Evolutionary conservation across 2,329 filamentous ascomycete genomes (phyloP).

Genomic region (Sarocladium brachiariae): DNA sequence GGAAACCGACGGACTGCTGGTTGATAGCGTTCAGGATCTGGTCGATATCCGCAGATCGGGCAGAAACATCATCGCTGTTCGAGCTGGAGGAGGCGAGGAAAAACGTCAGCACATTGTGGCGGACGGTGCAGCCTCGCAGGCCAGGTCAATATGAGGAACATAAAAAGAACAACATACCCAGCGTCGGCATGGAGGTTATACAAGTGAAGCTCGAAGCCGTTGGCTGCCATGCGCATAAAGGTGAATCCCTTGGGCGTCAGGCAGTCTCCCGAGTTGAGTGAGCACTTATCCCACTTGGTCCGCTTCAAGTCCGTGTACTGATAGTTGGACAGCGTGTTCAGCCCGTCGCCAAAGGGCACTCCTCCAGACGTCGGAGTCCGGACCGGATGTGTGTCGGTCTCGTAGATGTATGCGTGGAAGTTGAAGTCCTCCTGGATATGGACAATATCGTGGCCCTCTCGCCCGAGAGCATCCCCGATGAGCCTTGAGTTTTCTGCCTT

Average conservation of each 20-base stretch:
- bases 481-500: conserved; percentile 49
- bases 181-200: conserved; percentile 65
- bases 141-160: neutral
- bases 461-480: conserved; percentile 50
- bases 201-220: conserved; percentile 51
- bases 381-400: conserved; percentile 50
- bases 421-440: conserved; percentile 66
- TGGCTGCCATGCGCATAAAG: conserved; percentile 52
- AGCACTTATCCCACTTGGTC: conserved; percentile 53
- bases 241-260: conserved; percentile 65
- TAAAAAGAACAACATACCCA: conserved; percentile 25
- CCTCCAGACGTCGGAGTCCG: conserved; percentile 60
- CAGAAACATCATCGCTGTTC: conserved; percentile 42
- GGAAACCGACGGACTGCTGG: conserved; percentile 48
- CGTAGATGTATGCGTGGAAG: conserved; percentile 58
- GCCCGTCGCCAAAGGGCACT: conserved; percentile 53
- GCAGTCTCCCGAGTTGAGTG: conserved; percentile 52
- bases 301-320: conserved; percentile 49
- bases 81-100: too few species aligned
- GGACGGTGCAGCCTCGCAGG: too few species aligned
- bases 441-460: conserved; percentile 54
- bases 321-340: conserved; percentile 57
- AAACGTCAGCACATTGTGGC: too few species aligned
- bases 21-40: conserved; percentile 54
- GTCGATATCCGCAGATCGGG: conserved; percentile 51